These are phyloP conservation scores for Penicillium sp. DNA, from an alignment of 2,329 filamentous ascomycete species.

Conservation along the genomic window DNA sequence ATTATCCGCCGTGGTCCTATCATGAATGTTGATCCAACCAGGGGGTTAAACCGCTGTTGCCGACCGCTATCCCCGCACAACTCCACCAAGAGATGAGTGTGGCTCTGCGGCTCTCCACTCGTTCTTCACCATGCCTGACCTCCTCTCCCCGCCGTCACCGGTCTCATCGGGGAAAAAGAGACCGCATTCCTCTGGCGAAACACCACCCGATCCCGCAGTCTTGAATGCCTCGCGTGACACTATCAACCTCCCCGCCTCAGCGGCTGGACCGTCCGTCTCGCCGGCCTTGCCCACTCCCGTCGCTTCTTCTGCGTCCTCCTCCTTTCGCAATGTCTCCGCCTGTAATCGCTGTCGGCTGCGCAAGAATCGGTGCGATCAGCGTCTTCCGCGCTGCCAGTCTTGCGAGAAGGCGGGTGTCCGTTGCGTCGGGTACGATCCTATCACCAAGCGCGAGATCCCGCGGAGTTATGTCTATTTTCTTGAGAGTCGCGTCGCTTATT, in stretches of 20 bases:
- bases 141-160: slow-evolving; percentile 28
- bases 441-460: slow-evolving; percentile 92
- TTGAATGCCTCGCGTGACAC: slow-evolving; percentile 18
- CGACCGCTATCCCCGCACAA: slow-evolving; percentile 21
- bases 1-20: slow-evolving; percentile 15
- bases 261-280: slow-evolving; percentile 16
- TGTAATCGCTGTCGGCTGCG: slow-evolving; percentile 87
- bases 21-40: slow-evolving; percentile 28
- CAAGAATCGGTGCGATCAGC: slow-evolving; percentile 94
- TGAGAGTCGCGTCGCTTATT: slow-evolving; percentile 75
- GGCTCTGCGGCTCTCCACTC: slow-evolving; percentile 21
- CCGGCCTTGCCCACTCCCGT: slow-evolving; percentile 21
- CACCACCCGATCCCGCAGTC: slow-evolving; percentile 17
- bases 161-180: slow-evolving; percentile 35
- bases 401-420: slow-evolving; percentile 89
- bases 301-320: slow-evolving; percentile 33
- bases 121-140: slow-evolving; percentile 33
- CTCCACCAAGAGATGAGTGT: slow-evolving; percentile 31
- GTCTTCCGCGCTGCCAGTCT: slow-evolving; percentile 79
- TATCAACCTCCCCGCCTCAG: slow-evolving; percentile 9
- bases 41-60: slow-evolving; percentile 17
- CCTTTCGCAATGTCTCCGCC: slow-evolving; percentile 82
- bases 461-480: slow-evolving; percentile 91
- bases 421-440: slow-evolving; percentile 93
- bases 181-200: slow-evolving; percentile 29